Base-by-base conservation (phyloP, 768 basidiomycete species). In the Calocybe gangraenosa region DNA sequence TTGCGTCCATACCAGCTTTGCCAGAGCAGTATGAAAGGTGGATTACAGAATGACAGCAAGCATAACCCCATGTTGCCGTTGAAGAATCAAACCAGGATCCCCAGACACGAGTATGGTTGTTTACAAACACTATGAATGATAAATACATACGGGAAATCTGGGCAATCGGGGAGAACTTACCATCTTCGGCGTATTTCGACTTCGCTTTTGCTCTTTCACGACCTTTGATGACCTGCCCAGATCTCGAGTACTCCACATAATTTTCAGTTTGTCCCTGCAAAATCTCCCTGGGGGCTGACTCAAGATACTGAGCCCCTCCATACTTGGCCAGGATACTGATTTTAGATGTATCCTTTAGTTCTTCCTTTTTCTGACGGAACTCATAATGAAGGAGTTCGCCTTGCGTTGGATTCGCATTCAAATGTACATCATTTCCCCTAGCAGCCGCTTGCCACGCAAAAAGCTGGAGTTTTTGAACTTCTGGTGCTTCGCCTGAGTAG, bases 361-460 rank as follows among this genome's bases (percentile, higher is more conserved):
- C 80, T 54, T 94, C 93, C 68, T 93, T 97, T 76, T 93, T 95
- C 58, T 92, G 75, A 54, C 77, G 80, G 72, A 87, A 99, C 56
- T 97, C 89, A 32, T 85, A 76, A 60, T 97, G 94, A 28, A 96
- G 71, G 13, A 95, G 75, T 67, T 95, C 83, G 37, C 94, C 94
- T 58, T 94, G 91, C 0, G 96, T 99, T 3, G 96, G 96, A 55
- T 95, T 96, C 33, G 96, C 90, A 56, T 94, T 90, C 52, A 96
- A 71, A 64, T 99, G 92, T 13, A 99, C 85, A 60, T 97, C 92
- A 57, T 94, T 94, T 0, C 96, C 96, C 5, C 87, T 81, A 35
- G 88, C 82, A 23, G 87, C 85, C 19, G 94, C 92, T 61, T 97
- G 89, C 95, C 94, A 97, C 1, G 96, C 96, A 62, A 98, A 99